phyloP scores from a whole-genome alignment of 2,329 filamentous ascomycete genomes.

The Chrysoporthe cubensis region DNA sequence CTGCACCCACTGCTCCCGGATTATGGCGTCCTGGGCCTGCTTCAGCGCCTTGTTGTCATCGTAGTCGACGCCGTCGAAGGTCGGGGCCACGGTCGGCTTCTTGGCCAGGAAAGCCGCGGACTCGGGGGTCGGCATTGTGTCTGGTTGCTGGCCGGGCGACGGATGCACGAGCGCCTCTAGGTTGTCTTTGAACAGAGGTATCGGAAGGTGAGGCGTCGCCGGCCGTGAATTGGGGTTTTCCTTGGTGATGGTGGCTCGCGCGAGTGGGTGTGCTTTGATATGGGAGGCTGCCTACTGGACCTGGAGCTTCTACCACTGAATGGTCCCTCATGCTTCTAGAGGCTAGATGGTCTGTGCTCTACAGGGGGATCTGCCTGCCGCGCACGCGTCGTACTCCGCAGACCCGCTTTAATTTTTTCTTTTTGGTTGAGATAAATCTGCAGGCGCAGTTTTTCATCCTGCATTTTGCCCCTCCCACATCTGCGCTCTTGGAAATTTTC shows the following conservation, averaged over 20 bases:
- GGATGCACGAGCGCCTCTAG: conserved; percentile 2
- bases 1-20: conserved; percentile 86
- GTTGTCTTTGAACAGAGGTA: conserved; percentile 11
- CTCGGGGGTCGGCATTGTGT: conserved; percentile 78
- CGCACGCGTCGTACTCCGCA: neutral
- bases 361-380: conserved; percentile 19
- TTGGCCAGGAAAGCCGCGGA: conserved; percentile 80
- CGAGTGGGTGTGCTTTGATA: conserved; percentile 26
- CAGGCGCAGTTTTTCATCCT: conserved; percentile 10
- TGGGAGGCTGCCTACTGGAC: conserved; percentile 19
- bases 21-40: conserved; percentile 79
- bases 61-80: conserved; percentile 86
- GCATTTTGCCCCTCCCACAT: conserved; percentile 2
- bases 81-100: conserved; percentile 81
- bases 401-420: conserved; percentile 4
- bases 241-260: conserved; percentile 16
- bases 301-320: neutral
- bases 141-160: conserved; percentile 1
- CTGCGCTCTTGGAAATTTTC: conserved; percentile 19
- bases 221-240: conserved; percentile 3
- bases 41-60: conserved; percentile 81
- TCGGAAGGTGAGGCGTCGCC: neutral
- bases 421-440: neutral
- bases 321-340: neutral
- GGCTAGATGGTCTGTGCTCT: conserved; percentile 21